A percentile compares a stretch with the other conserved stretches of the same genome.
phyloP scores from a whole-genome alignment of 441 rosid species.

The Cnidoscolus chayamansa region DNA sequence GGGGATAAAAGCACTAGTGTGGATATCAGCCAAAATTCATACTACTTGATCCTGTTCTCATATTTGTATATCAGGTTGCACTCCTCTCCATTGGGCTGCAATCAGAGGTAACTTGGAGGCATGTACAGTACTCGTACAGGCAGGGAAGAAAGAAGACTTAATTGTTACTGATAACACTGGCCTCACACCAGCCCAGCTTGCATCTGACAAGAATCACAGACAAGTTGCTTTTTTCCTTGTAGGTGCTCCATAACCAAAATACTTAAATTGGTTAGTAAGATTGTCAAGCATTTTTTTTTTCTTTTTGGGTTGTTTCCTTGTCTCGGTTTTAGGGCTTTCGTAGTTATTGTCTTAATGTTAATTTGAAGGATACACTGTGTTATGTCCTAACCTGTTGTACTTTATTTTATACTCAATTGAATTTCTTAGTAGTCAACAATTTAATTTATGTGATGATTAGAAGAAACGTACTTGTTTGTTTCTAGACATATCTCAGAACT shows the following conservation, averaged over 20 bases:
- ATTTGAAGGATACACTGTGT: not conserved
- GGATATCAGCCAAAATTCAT: not conserved
- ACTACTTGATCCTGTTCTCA: conserved; percentile 13
- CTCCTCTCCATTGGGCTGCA: conserved; percentile 99
- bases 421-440: not conserved
- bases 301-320: conserved; percentile 6
- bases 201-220: conserved; percentile 92
- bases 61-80: conserved; percentile 60
- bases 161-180: conserved; percentile 82
- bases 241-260: conserved; percentile 47
- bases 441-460: not conserved
- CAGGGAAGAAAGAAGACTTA: conserved; percentile 92
- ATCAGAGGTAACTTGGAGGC: conserved; percentile 96
- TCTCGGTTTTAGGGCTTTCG: not conserved
- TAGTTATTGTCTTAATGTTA: conserved; percentile 14
- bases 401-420: not conserved
- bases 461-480: not conserved
- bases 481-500: not conserved
- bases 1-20: not conserved
- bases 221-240: conserved; percentile 97
- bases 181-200: conserved; percentile 96
- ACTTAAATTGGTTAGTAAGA: conserved; percentile 29
- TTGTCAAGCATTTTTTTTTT: conserved; percentile 21
- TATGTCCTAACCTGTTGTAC: not conserved
- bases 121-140: conserved; percentile 93